These are phyloP conservation scores for Lactuca sativa DNA, from an alignment of 129 eudicot species.

Conservation along the genomic window DNA sequence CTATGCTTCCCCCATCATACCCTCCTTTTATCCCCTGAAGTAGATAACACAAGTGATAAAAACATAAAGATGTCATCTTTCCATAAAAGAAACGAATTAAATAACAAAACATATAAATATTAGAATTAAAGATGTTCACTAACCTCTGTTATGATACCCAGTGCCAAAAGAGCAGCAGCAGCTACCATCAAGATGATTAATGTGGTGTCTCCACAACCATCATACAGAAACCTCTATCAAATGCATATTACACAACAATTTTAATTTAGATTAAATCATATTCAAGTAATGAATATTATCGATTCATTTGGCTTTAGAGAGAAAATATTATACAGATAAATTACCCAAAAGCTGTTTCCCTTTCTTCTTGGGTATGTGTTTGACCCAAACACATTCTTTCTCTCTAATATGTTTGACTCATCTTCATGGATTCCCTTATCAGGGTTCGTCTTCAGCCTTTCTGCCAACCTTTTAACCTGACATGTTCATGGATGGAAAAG, in stretches of 20 bases:
- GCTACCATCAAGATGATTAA: not conserved
- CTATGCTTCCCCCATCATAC: constrained; percentile 91
- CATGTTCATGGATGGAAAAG: too few species aligned
- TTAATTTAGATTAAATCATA: not conserved
- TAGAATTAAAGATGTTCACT: not conserved
- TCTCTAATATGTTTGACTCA: constrained; percentile 48
- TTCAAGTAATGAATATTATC: not conserved
- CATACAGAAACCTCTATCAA: constrained; percentile 1
- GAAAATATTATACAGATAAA: not conserved
- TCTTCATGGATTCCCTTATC: constrained; percentile 77
- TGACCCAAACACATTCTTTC: constrained; percentile 72
- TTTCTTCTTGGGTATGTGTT: constrained; percentile 89
- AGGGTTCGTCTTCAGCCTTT: constrained; percentile 47
- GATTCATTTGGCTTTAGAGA: not conserved
- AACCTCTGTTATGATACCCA: constrained; percentile 15
- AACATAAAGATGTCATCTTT: not conserved
- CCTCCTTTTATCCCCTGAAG: constrained; percentile 70
- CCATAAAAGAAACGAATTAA: not conserved
- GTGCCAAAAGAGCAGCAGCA: constrained; percentile 43
- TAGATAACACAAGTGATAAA: not conserved
- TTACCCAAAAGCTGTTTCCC: constrained; percentile 86
- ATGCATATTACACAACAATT: not conserved
- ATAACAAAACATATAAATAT: too few species aligned
- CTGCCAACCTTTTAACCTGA: constrained; percentile 54
- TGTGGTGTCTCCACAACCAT: not conserved